Evolutionary conservation across 371 early-diverging fungal genomes (phyloP).

Genomic region (Circinella minor): DNA sequence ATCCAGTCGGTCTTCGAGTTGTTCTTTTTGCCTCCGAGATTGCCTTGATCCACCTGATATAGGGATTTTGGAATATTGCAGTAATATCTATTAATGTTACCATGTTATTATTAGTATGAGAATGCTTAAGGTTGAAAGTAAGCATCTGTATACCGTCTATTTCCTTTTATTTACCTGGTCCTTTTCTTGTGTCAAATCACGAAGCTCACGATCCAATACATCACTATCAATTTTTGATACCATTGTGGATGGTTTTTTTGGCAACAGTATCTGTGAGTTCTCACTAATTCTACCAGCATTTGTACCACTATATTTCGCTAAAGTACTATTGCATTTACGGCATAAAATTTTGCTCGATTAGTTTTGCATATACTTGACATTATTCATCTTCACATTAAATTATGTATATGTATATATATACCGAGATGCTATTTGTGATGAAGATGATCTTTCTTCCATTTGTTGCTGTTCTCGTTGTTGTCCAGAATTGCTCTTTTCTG

Average conservation of each 20-base stretch:
- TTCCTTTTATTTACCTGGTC: not conserved
- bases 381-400: too few species aligned
- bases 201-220: constrained; percentile 6
- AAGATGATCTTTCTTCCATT: not conserved
- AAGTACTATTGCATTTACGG: not conserved
- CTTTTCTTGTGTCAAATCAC: constrained; percentile 12
- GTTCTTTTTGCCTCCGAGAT: constrained; percentile 54
- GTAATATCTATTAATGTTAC: constrained; percentile 42
- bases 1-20: constrained; percentile 57
- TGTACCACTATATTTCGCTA: not conserved
- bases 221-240: not conserved
- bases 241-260: not conserved
- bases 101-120: not conserved
- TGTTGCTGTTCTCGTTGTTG: not conserved
- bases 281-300: not conserved
- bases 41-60: constrained; percentile 54
- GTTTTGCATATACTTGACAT: too few species aligned
- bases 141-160: not conserved
- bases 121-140: too few species aligned
- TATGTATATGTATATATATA: not conserved
- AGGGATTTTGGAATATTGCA: constrained; percentile 57
- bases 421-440: not conserved
- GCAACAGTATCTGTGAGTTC: not conserved
- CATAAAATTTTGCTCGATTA: too few species aligned
- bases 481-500: too few species aligned